Conservation (phyloP, 2,329 filamentous ascomycete genomes). For the Aspergillus ruber region DNA sequence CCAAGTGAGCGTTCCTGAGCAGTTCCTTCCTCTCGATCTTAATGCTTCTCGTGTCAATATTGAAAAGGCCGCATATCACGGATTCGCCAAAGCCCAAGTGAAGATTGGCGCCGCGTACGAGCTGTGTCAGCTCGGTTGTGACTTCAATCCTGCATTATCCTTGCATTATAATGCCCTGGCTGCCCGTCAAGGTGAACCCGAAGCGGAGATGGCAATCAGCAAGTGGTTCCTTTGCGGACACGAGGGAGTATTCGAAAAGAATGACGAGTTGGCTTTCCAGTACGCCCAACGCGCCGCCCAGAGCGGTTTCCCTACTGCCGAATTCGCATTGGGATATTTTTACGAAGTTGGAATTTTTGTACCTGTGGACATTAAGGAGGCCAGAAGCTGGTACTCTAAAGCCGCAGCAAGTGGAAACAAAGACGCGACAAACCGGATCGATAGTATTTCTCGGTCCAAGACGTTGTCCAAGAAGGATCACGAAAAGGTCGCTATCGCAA, state of each 20-base stretch:
- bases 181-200: constrained; percentile 82
- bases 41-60: constrained; percentile 76
- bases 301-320: constrained; percentile 76
- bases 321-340: constrained; percentile 97
- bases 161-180: constrained; percentile 94
- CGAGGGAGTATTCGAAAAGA: constrained; percentile 87
- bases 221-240: constrained; percentile 98
- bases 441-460: constrained; percentile 75
- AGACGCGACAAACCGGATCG: constrained; percentile 74
- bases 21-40: constrained; percentile 64
- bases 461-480: constrained; percentile 86
- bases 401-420: constrained; percentile 87
- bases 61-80: constrained; percentile 91
- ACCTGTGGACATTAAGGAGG: constrained; percentile 73
- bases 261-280: constrained; percentile 84
- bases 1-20: constrained; percentile 76
- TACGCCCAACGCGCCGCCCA: constrained; percentile 84
- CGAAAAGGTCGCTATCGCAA: constrained; percentile 79
- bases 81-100: constrained; percentile 90
- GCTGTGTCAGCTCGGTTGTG: constrained; percentile 84
- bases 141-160: constrained; percentile 88
- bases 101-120: constrained; percentile 98
- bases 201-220: constrained; percentile 92
- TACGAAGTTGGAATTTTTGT: constrained; percentile 93
- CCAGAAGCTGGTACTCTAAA: constrained; percentile 81